Conservation (phyloP, 1,284 basidiomycete genomes). For the Boletellus deceptivus region DNA sequence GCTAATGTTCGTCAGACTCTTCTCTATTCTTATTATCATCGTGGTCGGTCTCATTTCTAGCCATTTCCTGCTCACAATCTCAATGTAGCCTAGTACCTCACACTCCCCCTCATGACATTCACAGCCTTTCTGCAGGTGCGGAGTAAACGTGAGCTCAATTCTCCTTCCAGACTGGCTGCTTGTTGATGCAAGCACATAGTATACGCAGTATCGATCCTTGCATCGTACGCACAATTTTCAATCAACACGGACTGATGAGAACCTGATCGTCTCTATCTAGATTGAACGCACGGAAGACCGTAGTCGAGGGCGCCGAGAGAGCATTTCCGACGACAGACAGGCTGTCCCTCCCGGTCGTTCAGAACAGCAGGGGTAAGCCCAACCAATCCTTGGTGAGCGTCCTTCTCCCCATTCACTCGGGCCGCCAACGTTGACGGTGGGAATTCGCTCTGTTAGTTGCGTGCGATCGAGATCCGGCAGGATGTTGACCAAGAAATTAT, state of each 20-base stretch:
- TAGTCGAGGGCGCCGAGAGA: not conserved
- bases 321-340: not conserved
- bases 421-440: too few relatives aligned
- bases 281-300: slow-evolving; percentile 4
- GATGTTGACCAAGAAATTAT: not conserved
- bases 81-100: not conserved
- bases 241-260: not conserved
- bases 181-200: not conserved
- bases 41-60: not conserved
- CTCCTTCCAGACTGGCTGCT: not conserved
- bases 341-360: not conserved
- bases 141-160: slow-evolving; percentile 1
- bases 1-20: not conserved
- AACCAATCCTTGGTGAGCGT: not conserved
- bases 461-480: not conserved
- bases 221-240: slow-evolving; percentile 4
- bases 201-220: slow-evolving; percentile 10
- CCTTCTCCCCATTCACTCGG: too few relatives aligned
- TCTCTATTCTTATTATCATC: not conserved
- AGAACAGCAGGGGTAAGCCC: not conserved
- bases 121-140: slow-evolving; percentile 4
- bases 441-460: too few relatives aligned
- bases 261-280: not conserved
- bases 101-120: not conserved
- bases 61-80: not conserved